phyloP scores from a whole-genome alignment of 129 eudicot genomes.

The Flaveria linearis region DNA sequence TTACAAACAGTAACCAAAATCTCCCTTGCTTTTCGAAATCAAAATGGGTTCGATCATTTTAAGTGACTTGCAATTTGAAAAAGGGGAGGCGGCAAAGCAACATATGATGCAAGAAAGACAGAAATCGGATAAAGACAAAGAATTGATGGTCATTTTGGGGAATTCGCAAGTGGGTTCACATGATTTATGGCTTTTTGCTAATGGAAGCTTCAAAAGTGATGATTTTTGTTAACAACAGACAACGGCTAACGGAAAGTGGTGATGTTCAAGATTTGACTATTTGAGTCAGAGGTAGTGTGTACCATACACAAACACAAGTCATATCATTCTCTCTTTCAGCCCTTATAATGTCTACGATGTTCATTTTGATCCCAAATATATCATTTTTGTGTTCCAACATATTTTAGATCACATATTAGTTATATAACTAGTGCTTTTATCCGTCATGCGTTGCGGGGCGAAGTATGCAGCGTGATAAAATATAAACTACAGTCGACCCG shows the following conservation, averaged over 20 bases:
- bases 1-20: background rate
- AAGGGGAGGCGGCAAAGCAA: conserved; percentile 37
- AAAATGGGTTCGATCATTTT: conserved; percentile 6
- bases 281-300: conserved; percentile 21
- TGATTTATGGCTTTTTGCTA: conserved; percentile 31
- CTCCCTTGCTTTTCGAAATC: background rate
- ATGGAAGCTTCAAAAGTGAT: conserved; percentile 18
- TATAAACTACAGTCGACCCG: too few relatives aligned
- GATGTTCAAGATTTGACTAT: conserved; percentile 27
- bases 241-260: conserved; percentile 29
- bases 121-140: conserved; percentile 16
- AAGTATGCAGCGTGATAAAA: too few relatives aligned
- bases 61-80: conserved; percentile 21
- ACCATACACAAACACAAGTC: too few relatives aligned
- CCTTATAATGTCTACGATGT: too few relatives aligned
- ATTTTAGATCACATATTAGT: too few relatives aligned
- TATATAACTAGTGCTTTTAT: too few relatives aligned
- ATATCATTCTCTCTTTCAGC: too few relatives aligned
- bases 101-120: conserved; percentile 9
- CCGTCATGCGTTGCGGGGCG: too few relatives aligned
- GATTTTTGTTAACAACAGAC: conserved; percentile 29
- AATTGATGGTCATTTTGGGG: conserved; percentile 33
- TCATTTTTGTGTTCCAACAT: too few relatives aligned
- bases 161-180: conserved; percentile 29
- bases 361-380: too few relatives aligned